Evolutionary conservation across 2,329 filamentous ascomycete species (phyloP), one percentile per base, ranked within the genome.

Genomic region (Lecanicillium sp.): DNA sequence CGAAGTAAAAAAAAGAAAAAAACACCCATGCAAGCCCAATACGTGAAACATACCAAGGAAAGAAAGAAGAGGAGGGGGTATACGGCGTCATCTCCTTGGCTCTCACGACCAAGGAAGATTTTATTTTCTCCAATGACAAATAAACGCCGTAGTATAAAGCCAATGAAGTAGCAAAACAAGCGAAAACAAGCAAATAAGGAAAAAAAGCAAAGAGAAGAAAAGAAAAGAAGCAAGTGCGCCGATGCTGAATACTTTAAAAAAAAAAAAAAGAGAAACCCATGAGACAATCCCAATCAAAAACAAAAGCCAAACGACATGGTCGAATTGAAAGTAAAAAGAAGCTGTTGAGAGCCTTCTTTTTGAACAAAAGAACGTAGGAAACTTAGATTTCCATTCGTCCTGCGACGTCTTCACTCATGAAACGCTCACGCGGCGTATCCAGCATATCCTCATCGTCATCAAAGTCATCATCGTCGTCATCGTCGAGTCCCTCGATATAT

Each of bases 391-490:
- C 78, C 75, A 82, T 80, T 15, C 67, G 64, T 4, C 68, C 68
- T 20, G 74, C 75, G 33, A 81, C 67, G 44, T 82, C 78, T 55
- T 81, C 77, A 47, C 75, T 80, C 55, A 79, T 68, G 20, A 71
- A 69, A 29, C 76, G 66, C 32, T 75, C 63, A 7, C 64, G 62
- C 31, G 62, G 61, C 41, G 59, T 62, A n/a, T 58, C 54, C n/a
- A 57, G 48, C 38, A 57, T 58, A 9, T 59, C 61, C 32, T 63
- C 61, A 15, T 63, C 64, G 13, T 60, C 59, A 33, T 68, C 55
- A 12, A 61, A 62, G 6, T 64, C 59, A n/a, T 68, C 60, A 31
- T 69, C 63, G 19, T 67, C 64, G 16, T 63, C 59, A 25, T 63
- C 60, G 17, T 68, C 66, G 15, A 66, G 59, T n/a, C 70, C 70